A percentile compares a stretch with the other conserved stretches of the same genome.
phyloP scores from a whole-genome alignment of 768 basidiomycete species.

The Auriculariales sp. region DNA sequence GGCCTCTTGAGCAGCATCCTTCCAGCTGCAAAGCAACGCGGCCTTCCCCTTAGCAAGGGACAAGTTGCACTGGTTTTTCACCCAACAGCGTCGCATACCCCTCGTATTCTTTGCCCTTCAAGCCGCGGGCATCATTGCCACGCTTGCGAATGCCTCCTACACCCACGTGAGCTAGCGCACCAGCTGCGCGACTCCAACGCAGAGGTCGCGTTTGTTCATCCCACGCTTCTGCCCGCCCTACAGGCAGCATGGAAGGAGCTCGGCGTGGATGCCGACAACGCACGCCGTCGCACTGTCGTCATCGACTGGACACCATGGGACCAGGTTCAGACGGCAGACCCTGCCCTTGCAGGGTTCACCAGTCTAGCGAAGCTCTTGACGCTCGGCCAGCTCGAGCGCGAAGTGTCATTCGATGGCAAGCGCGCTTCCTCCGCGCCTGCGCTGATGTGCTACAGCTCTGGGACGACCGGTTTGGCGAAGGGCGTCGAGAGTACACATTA shows the following conservation, averaged over 20 bases:
- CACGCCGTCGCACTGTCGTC: slow-evolving; percentile 40
- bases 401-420: slow-evolving; percentile 40
- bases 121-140: slow-evolving; percentile 53
- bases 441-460: slow-evolving; percentile 49
- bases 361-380: slow-evolving; percentile 35
- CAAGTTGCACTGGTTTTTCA: slow-evolving; percentile 49
- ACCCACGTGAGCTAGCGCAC: slow-evolving; percentile 52
- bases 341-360: slow-evolving; percentile 19
- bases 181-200: slow-evolving; percentile 62
- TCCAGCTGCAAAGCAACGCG: slow-evolving; percentile 4
- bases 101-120: slow-evolving; percentile 30
- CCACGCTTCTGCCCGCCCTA: slow-evolving; percentile 39
- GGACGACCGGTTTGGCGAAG: slow-evolving; percentile 71
- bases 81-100: slow-evolving; percentile 52
- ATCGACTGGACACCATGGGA: slow-evolving; percentile 19
- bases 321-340: slow-evolving; percentile 21
- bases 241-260: slow-evolving; percentile 39
- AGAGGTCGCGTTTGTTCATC: slow-evolving; percentile 45
- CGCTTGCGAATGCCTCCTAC: slow-evolving; percentile 63
- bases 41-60: slow-evolving; percentile 26
- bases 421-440: slow-evolving; percentile 43
- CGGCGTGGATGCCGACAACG: slow-evolving; percentile 32
- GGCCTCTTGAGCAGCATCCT: slow-evolving; percentile 23
- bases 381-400: slow-evolving; percentile 30
- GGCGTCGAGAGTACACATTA: slow-evolving; percentile 35